Evolutionary conservation across 805 yeast species (phyloP).

Genomic region (Crinitomyces ghanaensis): DNA sequence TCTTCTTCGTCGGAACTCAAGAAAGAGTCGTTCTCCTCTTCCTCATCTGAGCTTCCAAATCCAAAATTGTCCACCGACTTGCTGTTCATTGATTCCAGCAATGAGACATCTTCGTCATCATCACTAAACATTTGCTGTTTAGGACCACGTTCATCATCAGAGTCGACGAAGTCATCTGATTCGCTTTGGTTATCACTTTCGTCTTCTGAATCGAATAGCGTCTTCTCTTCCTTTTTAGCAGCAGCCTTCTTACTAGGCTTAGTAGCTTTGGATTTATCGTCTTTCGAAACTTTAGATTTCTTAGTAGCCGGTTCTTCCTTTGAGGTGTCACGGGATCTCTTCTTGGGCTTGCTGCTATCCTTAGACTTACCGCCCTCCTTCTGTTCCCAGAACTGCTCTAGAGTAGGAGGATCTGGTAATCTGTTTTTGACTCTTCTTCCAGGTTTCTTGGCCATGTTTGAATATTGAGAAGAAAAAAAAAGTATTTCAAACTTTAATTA

Average conservation of each 20-base stretch:
- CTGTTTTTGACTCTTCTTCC: constrained; percentile 90
- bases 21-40: constrained; percentile 16
- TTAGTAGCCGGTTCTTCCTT: constrained; percentile 16
- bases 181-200: constrained; percentile 14
- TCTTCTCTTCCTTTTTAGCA: constrained; percentile 43
- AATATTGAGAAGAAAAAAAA: background rate
- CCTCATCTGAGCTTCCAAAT: constrained; percentile 6
- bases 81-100: constrained; percentile 20
- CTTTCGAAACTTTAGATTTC: constrained; percentile 18
- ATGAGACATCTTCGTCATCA: constrained; percentile 54
- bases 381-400: constrained; percentile 59
- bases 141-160: constrained; percentile 45
- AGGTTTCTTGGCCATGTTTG: background rate
- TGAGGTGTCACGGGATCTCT: constrained; percentile 20
- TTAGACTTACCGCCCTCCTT: constrained; percentile 24
- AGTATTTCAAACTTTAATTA: background rate
- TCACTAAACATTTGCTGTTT: constrained; percentile 74
- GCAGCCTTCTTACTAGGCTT: background rate
- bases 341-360: constrained; percentile 20
- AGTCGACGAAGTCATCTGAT: constrained; percentile 41
- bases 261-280: too few species aligned
- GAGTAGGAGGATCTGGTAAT: constrained; percentile 84
- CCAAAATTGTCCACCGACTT: constrained; percentile 13
- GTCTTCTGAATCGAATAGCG: constrained; percentile 35
- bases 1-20: constrained; percentile 30